Conservation (phyloP, 73 alveolate species). For the Diophrys appendiculata region DNA sequence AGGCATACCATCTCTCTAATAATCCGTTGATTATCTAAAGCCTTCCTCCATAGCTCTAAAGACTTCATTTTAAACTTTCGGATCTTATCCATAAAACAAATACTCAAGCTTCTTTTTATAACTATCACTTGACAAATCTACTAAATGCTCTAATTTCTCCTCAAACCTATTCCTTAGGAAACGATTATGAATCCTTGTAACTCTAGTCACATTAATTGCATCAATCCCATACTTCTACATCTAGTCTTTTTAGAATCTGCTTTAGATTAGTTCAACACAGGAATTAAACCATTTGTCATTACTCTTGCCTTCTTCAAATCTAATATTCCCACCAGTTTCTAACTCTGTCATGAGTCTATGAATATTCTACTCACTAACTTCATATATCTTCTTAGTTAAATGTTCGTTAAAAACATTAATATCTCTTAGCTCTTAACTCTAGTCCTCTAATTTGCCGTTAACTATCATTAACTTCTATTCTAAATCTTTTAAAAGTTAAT, state of each 20-base stretch:
- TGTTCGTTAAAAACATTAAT: constrained; percentile 18
- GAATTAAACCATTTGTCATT: constrained; percentile 42
- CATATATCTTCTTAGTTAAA: constrained; percentile 31
- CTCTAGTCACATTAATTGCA: constrained; percentile 53
- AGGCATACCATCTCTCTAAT: constrained; percentile 54
- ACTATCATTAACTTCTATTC: constrained; percentile 27
- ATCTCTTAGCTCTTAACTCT: constrained; percentile 35
- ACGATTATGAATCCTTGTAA: constrained; percentile 49
- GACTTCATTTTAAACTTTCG: constrained; percentile 64
- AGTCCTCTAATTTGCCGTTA: constrained; percentile 6
- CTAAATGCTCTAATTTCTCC: constrained; percentile 55
- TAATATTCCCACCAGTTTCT: constrained; percentile 81
- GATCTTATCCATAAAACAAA: constrained; percentile 79
- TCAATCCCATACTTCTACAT: constrained; percentile 43
- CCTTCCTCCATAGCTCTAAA: constrained; percentile 82
- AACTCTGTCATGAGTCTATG: constrained; percentile 72
- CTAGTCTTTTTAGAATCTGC: constrained; percentile 40
- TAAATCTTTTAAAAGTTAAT: constrained; percentile 23
- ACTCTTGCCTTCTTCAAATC: constrained; percentile 58
- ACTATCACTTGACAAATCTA: constrained; percentile 60
- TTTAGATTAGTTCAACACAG: constrained; percentile 33
- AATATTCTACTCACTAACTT: constrained; percentile 41
- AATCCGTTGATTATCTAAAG: constrained; percentile 66
- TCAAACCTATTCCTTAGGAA: constrained; percentile 56
- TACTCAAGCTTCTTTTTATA: constrained; percentile 76